phyloP scores from a whole-genome alignment of 1,284 basidiomycete species.

The Boletus smithii region DNA sequence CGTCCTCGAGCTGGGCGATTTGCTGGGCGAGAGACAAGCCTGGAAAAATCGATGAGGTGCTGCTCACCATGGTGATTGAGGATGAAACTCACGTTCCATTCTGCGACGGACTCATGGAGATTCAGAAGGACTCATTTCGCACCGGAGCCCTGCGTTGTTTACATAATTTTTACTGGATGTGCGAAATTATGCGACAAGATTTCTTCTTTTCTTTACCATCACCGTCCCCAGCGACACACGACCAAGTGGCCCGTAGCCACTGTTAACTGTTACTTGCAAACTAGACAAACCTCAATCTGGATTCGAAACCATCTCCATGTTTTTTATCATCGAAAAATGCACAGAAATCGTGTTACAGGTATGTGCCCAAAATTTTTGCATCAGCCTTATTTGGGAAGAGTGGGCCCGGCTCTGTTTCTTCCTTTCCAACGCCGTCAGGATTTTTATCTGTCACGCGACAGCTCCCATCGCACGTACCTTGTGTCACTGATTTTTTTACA shows the following conservation, averaged over 20 bases:
- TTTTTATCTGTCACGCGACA: conserved; percentile 37
- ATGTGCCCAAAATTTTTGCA: conserved; percentile 30
- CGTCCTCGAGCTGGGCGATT: conserved; percentile 72
- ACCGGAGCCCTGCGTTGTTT: conserved; percentile 21
- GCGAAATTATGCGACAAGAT: conserved; percentile 22
- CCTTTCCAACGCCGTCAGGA: conserved; percentile 29
- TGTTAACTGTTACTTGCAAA: conserved; percentile 10
- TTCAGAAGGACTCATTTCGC: background rate
- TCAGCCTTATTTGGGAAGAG: conserved; percentile 28
- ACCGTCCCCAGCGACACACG: conserved; percentile 32
- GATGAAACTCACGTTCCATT: conserved; percentile 33
- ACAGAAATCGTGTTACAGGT: conserved; percentile 48
- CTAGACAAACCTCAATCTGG: conserved; percentile 43
- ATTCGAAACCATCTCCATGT: conserved; percentile 48
- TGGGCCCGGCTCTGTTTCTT: conserved; percentile 14
- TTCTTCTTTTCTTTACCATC: conserved; percentile 30
- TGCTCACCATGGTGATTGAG: background rate
- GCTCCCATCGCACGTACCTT: conserved; percentile 29
- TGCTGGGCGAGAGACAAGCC: conserved; percentile 76
- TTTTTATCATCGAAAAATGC: conserved; percentile 44
- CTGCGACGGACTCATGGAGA: background rate
- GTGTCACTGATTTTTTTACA: conserved; percentile 39
- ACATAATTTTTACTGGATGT: conserved; percentile 34
- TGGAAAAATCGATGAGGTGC: conserved; percentile 26
- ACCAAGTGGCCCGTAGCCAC: conserved; percentile 35